These are phyloP conservation scores for Polyporus arcularius DNA, from an alignment of 768 basidiomycete genomes.

Conservation along the genomic window DNA sequence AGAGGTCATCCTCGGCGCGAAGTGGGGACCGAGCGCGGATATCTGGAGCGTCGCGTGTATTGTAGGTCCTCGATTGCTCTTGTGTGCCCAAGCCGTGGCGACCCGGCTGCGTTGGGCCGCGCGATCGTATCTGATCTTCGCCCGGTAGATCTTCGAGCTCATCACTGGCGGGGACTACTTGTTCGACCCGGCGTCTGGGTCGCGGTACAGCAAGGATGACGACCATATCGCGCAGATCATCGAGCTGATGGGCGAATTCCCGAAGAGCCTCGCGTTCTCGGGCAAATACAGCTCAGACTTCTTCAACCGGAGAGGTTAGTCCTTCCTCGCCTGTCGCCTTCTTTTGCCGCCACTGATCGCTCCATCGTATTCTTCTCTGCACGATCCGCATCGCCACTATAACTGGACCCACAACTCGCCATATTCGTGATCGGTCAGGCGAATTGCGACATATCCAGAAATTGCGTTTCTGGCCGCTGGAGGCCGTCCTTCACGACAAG, in stretches of 20 bases:
- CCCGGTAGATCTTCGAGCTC: slow-evolving; percentile 82
- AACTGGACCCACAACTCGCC: background rate
- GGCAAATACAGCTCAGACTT: slow-evolving; percentile 95
- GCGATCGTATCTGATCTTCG: slow-evolving; percentile 10
- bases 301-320: slow-evolving; percentile 91
- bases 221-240: slow-evolving; percentile 98
- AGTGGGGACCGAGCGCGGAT: slow-evolving; percentile 95
- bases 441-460: slow-evolving; percentile 95
- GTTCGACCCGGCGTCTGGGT: slow-evolving; percentile 94
- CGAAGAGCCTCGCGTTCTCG: slow-evolving; percentile 76
- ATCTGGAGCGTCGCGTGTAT: slow-evolving; percentile 97
- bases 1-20: slow-evolving; percentile 94
- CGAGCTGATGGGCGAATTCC: slow-evolving; percentile 91
- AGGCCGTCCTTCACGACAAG: slow-evolving; percentile 86
- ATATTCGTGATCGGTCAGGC: slow-evolving; percentile 36
- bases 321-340: background rate
- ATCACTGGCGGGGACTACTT: slow-evolving; percentile 97
- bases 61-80: slow-evolving; percentile 47
- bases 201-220: slow-evolving; percentile 94
- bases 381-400: background rate
- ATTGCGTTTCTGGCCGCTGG: slow-evolving; percentile 88
- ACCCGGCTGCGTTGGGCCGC: background rate
- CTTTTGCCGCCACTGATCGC: background rate
- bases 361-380: background rate
- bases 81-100: slow-evolving; percentile 1